Evolutionary conservation across 2,329 filamentous ascomycete genomes (phyloP), one percentile per base, ranked within the genome.

Genomic region (Colletotrichum graminicola): DNA sequence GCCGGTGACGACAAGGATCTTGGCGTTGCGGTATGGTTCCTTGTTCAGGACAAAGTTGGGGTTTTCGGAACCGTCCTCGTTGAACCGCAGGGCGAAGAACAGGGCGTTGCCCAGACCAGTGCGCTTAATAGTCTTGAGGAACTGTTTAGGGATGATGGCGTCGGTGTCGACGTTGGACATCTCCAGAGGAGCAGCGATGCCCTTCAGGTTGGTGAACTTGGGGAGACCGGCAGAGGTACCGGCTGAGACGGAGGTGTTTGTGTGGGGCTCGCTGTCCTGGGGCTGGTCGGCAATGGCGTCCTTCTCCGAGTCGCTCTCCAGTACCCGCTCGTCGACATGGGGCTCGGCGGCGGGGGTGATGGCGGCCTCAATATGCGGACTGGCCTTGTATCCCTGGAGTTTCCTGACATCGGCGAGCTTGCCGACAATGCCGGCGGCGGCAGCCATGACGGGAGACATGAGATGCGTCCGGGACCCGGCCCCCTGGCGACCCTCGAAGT

Each of bases 71-170:
- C 92, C 92, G 76, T 93, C 91, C 12, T 89, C 82, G 75, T 92
- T 90, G 83, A 90, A 97, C 66, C 96, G 91, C 83, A 94, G 91
- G 74, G 90, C 91, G 81, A 95, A 89, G 88, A 99, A 99, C 63
- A 97, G 90, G 49, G 95, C 95, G 32, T 86, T 88, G 70, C 95
- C 95, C 12, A 99, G 92, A 75, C 96, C 96, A 1, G 95, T 97
- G 71, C 96, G 94, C 88, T 98, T 98, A 84, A 98, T 98, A 51
- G 96, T 99, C 87, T 98, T 99, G 74, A 99, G 89, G 86, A 98
- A 99, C 81, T 99, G 96, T 84, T 99, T 99, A 75, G 96, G 96
- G 76, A 99, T 99, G 82, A 98, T 98, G 79, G 95, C 95, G 78
- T 99, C 96, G n/a, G 96, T 99, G 84, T 99, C 96, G 76, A 98